Percentiles rank a stretch among this genome's conserved stretches.
These are phyloP conservation scores for Guadua angustifolia DNA, from an alignment of 176 grass and related monocot species.

Conservation along the genomic window DNA sequence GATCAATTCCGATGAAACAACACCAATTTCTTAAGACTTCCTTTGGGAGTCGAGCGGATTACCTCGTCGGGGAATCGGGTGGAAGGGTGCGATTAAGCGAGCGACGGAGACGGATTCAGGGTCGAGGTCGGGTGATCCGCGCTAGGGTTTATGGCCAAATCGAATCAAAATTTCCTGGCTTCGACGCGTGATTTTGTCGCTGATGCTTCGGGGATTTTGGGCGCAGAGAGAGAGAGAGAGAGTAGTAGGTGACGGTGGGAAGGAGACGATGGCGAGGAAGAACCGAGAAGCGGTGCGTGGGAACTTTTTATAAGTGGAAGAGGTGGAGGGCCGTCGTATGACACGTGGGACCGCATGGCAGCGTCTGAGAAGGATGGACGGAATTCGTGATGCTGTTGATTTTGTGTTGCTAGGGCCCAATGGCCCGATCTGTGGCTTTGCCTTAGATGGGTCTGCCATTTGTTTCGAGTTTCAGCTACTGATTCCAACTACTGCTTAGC, in stretches of 20 bases:
- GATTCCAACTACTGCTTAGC: neutral
- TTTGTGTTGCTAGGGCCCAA: neutral
- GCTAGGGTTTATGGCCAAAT: slow-evolving; percentile 22
- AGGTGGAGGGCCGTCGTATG: neutral
- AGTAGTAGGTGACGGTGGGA: slow-evolving; percentile 18
- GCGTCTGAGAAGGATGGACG: neutral
- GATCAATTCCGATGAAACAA: slow-evolving; percentile 19
- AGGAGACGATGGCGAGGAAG: neutral
- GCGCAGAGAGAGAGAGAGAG: neutral
- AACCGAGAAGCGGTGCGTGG: neutral
- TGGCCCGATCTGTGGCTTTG: neutral
- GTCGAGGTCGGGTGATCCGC: neutral
- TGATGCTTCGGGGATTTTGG: slow-evolving; percentile 30
- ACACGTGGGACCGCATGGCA: neutral
- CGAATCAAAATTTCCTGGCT: neutral
- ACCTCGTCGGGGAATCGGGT: slow-evolving; percentile 35
- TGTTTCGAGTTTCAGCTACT: neutral
- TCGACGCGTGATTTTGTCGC: slow-evolving; percentile 13
- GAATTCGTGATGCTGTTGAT: neutral
- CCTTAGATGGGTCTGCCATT: neutral
- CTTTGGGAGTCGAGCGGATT: slow-evolving; percentile 27
- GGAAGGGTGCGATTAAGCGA: slow-evolving; percentile 7
- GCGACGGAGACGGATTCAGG: neutral
- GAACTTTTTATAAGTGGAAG: neutral
- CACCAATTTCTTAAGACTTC: slow-evolving; percentile 14